Conservation (phyloP, 176 grass and related monocot species). For the Lolium perenne region DNA sequence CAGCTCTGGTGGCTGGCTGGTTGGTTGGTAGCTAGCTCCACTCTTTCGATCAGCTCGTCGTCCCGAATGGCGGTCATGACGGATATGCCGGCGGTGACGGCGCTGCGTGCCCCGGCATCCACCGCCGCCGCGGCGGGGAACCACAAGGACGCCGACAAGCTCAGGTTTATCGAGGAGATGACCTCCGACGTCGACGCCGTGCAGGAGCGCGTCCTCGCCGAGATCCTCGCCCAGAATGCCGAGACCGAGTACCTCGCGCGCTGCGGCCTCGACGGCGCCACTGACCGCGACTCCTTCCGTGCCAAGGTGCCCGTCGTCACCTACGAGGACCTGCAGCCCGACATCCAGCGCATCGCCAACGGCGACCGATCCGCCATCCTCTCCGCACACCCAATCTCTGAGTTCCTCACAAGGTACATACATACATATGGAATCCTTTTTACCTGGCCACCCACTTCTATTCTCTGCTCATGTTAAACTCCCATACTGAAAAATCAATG, state of each 20-base stretch:
- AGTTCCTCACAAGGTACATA: conserved; percentile 83
- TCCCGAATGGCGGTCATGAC: conserved; percentile 67
- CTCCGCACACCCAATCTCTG: conserved; percentile 66
- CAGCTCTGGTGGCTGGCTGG: neutral
- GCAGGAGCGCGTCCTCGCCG: conserved; percentile 56
- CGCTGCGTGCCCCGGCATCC: conserved; percentile 26
- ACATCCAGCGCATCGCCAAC: conserved; percentile 77
- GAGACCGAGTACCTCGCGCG: conserved; percentile 66
- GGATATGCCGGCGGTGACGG: conserved; percentile 46
- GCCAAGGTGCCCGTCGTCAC: conserved; percentile 66
- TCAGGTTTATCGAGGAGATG: conserved; percentile 76
- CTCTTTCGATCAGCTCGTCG: neutral
- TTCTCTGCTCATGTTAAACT: neutral
- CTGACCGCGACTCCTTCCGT: conserved; percentile 54
- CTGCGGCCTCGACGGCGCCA: conserved; percentile 59
- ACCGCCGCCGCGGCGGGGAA: neutral
- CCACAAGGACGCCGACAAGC: conserved; percentile 60
- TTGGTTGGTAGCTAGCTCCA: neutral
- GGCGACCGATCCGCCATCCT: conserved; percentile 77
- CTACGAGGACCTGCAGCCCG: conserved; percentile 71
- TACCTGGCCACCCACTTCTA: neutral
- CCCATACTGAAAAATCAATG: neutral
- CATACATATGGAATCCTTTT: too few relatives aligned
- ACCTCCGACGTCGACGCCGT: conserved; percentile 52
- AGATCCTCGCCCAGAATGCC: conserved; percentile 64